These are phyloP conservation scores for Cladophialophora psammophila DNA, from an alignment of 2,329 filamentous ascomycete genomes.

Conservation along the genomic window DNA sequence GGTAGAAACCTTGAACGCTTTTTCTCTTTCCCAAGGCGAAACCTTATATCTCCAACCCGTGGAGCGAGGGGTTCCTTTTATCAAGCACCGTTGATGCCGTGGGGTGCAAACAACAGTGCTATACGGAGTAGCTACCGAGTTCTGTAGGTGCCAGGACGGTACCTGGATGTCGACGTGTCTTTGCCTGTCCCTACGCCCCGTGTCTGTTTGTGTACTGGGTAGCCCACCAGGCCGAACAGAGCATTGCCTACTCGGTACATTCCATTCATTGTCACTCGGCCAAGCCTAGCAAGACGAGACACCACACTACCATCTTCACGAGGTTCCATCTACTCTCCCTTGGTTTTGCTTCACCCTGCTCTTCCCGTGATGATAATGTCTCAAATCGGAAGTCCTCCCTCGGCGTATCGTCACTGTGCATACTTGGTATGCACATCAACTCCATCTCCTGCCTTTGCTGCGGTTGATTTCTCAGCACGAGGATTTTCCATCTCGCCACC, in stretches of 20 bases:
- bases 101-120: too few species aligned
- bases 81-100: background rate
- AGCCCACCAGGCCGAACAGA: too few species aligned
- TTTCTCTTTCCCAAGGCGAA: background rate
- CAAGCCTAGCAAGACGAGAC: too few species aligned
- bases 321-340: background rate
- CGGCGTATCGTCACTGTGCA: slow-evolving; percentile 20
- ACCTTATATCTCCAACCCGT: slow-evolving; percentile 1
- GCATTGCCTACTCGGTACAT: too few species aligned
- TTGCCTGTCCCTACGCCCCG: too few species aligned
- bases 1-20: background rate
- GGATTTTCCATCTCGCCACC: slow-evolving; percentile 10
- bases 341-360: background rate
- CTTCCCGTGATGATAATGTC: background rate
- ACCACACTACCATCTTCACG: background rate
- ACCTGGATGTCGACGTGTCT: too few species aligned
- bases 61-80: background rate
- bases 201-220: too few species aligned
- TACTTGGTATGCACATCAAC: slow-evolving; percentile 9
- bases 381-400: slow-evolving; percentile 12
- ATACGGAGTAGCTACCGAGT: too few species aligned
- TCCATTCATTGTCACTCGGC: too few species aligned
- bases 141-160: too few species aligned
- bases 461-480: slow-evolving; percentile 25
- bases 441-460: slow-evolving; percentile 6